Evolutionary conservation across 177 flowering plant genomes (phyloP).

Genomic region (Vitis hybrid): DNA sequence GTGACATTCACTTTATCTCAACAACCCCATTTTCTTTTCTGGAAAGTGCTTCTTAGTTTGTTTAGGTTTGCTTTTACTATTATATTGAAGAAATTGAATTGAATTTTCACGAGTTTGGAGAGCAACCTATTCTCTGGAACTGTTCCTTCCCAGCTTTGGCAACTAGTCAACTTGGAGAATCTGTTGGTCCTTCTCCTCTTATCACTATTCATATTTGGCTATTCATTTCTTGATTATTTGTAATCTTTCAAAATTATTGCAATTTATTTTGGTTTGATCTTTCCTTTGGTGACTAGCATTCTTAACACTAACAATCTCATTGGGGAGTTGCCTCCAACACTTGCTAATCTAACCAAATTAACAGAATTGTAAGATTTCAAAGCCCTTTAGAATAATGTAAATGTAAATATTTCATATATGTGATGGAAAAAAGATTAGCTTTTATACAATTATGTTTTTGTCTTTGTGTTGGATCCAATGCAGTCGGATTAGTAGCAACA

Average conservation of each 20-base stretch:
- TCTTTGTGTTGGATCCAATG: background rate
- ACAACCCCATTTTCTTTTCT: too few species aligned
- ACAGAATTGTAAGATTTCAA: conserved; percentile 29
- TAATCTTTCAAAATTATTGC: too few species aligned
- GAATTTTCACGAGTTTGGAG: conserved; percentile 16
- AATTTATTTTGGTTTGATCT: background rate
- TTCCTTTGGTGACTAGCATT: background rate
- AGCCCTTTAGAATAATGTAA: too few species aligned
- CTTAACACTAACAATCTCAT: conserved; percentile 30
- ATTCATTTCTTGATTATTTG: too few species aligned
- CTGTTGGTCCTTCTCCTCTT: conserved; percentile 13
- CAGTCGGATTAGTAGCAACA: conserved; percentile 36
- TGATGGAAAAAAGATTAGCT: background rate
- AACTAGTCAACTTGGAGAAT: conserved; percentile 11
- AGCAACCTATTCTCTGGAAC: conserved; percentile 21
- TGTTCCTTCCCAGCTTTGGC: conserved; percentile 27
- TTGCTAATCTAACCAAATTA: conserved; percentile 26
- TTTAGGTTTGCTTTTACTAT: background rate
- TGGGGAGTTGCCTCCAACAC: conserved; percentile 29
- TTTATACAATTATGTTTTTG: background rate
- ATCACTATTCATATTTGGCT: too few species aligned
- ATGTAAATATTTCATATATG: too few species aligned
- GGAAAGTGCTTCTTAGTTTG: background rate
- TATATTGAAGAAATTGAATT: background rate
- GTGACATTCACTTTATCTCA: too few species aligned